phyloP scores from a whole-genome alignment of 768 basidiomycete species.

The Boletellus ananas region DNA sequence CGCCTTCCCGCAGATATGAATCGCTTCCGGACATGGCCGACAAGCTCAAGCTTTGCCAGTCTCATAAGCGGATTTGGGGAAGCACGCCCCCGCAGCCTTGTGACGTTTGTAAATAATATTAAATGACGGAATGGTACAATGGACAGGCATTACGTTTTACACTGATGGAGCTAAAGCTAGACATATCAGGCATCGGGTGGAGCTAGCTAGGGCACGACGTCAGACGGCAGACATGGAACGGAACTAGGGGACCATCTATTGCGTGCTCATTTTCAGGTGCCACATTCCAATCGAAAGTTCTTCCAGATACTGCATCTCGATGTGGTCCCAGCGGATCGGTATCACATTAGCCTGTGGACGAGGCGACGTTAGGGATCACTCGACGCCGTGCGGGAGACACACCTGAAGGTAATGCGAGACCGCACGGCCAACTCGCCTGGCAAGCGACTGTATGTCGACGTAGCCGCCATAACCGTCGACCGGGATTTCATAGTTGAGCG shows the following conservation, averaged over 20 bases:
- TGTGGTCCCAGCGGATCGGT: constrained; percentile 64
- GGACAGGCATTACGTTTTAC: constrained; percentile 17
- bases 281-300: constrained; percentile 65
- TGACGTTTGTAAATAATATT: constrained; percentile 21
- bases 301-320: constrained; percentile 68
- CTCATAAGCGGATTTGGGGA: no score
- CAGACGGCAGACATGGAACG: constrained; percentile 4
- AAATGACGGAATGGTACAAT: constrained; percentile 18
- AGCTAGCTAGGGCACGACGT: constrained; percentile 2
- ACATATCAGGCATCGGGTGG: constrained; percentile 12
- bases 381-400: constrained; percentile 11
- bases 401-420: constrained; percentile 76
- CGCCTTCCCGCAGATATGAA: no score
- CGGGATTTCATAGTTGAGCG: constrained; percentile 73
- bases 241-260: constrained; percentile 15
- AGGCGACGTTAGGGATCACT: constrained; percentile 7
- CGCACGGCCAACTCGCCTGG: constrained; percentile 64
- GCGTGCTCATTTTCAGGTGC: constrained; percentile 56
- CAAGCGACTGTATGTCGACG: constrained; percentile 62
- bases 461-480: constrained; percentile 64
- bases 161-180: constrained; percentile 10
- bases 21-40: no score
- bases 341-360: constrained; percentile 57
- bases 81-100: neutral
- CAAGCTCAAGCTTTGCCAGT: no score